Conservation (phyloP, 768 basidiomycete species). For the Leucocoprinus leucothites region DNA sequence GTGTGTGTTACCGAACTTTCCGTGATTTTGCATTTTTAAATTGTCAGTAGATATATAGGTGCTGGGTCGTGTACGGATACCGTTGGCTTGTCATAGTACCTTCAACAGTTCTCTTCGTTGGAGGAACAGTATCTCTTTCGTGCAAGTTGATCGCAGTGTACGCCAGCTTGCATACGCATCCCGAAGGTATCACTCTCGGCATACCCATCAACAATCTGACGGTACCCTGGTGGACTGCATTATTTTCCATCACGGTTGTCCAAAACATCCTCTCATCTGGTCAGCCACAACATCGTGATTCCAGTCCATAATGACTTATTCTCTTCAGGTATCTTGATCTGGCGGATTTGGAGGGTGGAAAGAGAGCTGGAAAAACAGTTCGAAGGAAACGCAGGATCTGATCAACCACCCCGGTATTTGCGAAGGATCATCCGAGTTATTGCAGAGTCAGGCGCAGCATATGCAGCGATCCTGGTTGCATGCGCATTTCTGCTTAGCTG, state of each 20-base stretch:
- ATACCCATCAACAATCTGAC: not conserved
- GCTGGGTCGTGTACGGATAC: constrained; percentile 9
- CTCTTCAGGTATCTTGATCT: constrained; percentile 2
- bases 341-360: constrained; percentile 10
- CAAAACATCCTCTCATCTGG: constrained; percentile 7
- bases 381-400: not conserved
- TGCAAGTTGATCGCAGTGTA: not conserved
- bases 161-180: not conserved
- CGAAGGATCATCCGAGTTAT: constrained; percentile 6
- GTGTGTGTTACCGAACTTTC: no score
- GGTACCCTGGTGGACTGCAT: not conserved
- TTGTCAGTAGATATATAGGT: constrained; percentile 1
- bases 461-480: not conserved
- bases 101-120: constrained; percentile 2
- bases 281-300: not conserved
- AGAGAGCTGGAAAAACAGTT: not conserved
- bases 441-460: constrained; percentile 6
- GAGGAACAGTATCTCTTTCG: not conserved
- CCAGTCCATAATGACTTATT: not conserved
- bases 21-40: no score
- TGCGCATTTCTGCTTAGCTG: not conserved
- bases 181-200: no score
- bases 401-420: not conserved
- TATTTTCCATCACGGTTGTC: constrained; percentile 1
- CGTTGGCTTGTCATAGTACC: constrained; percentile 10